Evolutionary conservation across 2,329 filamentous ascomycete genomes (phyloP).

Genomic region (Ilyonectria robusta): DNA sequence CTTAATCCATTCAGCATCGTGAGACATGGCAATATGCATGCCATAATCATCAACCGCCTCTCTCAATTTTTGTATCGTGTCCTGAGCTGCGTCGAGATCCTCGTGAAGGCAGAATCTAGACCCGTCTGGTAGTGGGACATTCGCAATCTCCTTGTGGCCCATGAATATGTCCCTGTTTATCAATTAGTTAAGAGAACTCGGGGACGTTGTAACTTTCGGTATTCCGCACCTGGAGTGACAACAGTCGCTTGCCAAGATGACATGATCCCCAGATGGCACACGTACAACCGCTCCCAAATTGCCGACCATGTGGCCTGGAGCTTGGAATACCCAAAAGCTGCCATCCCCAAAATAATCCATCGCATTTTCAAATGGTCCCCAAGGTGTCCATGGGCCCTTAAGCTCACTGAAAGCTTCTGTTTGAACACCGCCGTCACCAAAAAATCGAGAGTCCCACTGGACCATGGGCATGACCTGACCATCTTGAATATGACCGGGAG

Average conservation of each 20-base stretch:
- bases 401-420: conserved; percentile 14
- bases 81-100: conserved; percentile 3
- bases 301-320: conserved; percentile 26
- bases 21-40: conserved; percentile 31
- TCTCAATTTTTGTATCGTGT: conserved; percentile 12
- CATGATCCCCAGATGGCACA: conserved; percentile 6
- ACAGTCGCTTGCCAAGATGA: conserved; percentile 24
- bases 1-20: conserved; percentile 30
- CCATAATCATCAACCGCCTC: conserved; percentile 16
- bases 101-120: conserved; percentile 23
- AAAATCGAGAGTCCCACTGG: conserved; percentile 30
- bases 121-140: conserved; percentile 15
- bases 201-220: no score
- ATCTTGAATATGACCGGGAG: conserved; percentile 17
- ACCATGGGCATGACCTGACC: conserved; percentile 15
- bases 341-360: conserved; percentile 25
- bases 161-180: conserved; percentile 20
- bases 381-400: conserved; percentile 11
- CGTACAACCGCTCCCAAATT: conserved; percentile 20
- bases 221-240: conserved; percentile 21
- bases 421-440: not conserved
- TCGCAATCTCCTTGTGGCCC: conserved; percentile 12
- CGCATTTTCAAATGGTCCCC: conserved; percentile 9
- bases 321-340: conserved; percentile 22
- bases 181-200: not conserved